phyloP scores from a whole-genome alignment of 2,329 filamentous ascomycete genomes.

The Tothia fuscella region DNA sequence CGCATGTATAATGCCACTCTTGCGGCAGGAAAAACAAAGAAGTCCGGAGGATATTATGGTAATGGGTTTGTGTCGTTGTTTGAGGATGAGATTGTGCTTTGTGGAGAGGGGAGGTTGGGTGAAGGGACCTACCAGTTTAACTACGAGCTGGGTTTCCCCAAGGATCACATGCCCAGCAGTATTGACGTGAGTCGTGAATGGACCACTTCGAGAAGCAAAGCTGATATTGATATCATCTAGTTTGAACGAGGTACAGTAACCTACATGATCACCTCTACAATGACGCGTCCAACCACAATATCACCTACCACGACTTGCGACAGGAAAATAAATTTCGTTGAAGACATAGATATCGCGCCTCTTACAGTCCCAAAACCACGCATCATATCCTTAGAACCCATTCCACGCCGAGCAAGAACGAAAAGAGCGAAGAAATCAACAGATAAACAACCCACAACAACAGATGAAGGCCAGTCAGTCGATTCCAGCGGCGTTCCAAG shows the following conservation, averaged over 20 bases:
- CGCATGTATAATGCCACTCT: constrained; percentile 37
- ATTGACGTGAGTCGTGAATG: constrained; percentile 61
- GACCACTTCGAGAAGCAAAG: neutral
- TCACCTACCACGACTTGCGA: constrained; percentile 70
- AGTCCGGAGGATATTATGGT: constrained; percentile 48
- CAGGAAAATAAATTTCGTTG: constrained; percentile 64
- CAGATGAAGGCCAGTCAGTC: neutral
- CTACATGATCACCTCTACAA: constrained; percentile 79
- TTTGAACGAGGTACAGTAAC: constrained; percentile 91
- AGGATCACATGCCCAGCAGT: constrained; percentile 67
- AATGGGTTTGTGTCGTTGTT: constrained; percentile 73
- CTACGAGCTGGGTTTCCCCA: constrained; percentile 60
- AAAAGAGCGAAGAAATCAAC: constrained; percentile 36
- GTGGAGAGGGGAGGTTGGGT: constrained; percentile 64
- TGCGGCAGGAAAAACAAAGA: constrained; percentile 36
- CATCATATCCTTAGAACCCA: constrained; percentile 76
- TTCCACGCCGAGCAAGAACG: constrained; percentile 57
- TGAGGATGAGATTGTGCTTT: constrained; percentile 69
- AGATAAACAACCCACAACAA: constrained; percentile 2
- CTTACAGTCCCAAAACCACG: constrained; percentile 64
- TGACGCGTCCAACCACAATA: constrained; percentile 82
- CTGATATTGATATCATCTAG: constrained; percentile 43
- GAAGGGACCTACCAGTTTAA: constrained; percentile 69
- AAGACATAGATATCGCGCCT: constrained; percentile 73
- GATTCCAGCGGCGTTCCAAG: constrained; percentile 6